Evolutionary conservation across 208 protist genomes (phyloP).

Genomic region (Phytomonas sp.): DNA sequence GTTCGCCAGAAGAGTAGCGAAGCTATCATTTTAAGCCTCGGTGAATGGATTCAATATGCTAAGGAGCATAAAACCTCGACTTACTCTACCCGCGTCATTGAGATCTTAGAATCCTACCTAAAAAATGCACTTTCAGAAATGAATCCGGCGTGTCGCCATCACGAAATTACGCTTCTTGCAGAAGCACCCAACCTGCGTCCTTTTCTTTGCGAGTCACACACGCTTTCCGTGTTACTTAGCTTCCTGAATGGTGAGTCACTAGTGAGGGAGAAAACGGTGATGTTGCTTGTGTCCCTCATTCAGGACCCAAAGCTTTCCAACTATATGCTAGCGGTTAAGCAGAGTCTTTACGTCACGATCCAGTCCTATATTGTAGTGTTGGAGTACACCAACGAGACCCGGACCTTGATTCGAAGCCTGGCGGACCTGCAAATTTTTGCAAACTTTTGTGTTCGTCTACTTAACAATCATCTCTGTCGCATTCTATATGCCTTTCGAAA

Average conservation of each 20-base stretch:
- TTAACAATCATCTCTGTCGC: slow-evolving; percentile 64
- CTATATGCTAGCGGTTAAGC: slow-evolving; percentile 46
- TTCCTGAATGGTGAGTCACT: slow-evolving; percentile 64
- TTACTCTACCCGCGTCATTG: slow-evolving; percentile 77
- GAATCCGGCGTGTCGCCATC: slow-evolving; percentile 59
- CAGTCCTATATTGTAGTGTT: slow-evolving; percentile 80
- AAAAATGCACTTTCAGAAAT: slow-evolving; percentile 76
- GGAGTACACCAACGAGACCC: slow-evolving; percentile 73
- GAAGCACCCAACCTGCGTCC: slow-evolving; percentile 48
- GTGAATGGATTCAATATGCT: slow-evolving; percentile 64
- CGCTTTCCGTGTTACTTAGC: slow-evolving; percentile 71
- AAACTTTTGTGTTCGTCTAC: slow-evolving; percentile 52
- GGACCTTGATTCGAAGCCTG: slow-evolving; percentile 68
- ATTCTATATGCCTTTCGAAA: slow-evolving; percentile 81
- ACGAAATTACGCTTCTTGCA: slow-evolving; percentile 60
- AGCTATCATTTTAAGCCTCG: slow-evolving; percentile 57
- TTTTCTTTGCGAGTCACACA: slow-evolving; percentile 65
- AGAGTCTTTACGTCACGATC: slow-evolving; percentile 65
- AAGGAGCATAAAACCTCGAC: slow-evolving; percentile 71
- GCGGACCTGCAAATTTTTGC: slow-evolving; percentile 82
- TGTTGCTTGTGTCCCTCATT: slow-evolving; percentile 71
- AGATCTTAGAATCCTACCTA: slow-evolving; percentile 79
- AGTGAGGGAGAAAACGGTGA: slow-evolving; percentile 74
- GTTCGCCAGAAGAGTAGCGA: slow-evolving; percentile 73
- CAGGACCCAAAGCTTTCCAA: slow-evolving; percentile 52